These are phyloP conservation scores for Talaromyces stipitatus DNA, from an alignment of 495 filamentous ascomycete species.

Conservation along the genomic window DNA sequence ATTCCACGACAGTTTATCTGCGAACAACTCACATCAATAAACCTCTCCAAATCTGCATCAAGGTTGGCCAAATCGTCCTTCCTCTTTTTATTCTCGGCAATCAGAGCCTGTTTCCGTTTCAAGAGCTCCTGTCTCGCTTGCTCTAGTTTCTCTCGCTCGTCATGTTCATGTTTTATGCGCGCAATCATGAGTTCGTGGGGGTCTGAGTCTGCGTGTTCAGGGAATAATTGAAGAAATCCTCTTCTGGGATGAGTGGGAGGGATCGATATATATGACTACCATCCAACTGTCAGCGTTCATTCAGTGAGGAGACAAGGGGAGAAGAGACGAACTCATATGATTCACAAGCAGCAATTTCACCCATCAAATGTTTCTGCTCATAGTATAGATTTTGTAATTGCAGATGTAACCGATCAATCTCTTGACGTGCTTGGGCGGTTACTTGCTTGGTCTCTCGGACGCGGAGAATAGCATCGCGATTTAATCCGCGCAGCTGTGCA, in stretches of 20 bases:
- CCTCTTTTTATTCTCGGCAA: slow-evolving; percentile 89
- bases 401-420: slow-evolving; percentile 86
- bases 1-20: background rate
- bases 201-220: slow-evolving; percentile 60
- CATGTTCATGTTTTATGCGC: slow-evolving; percentile 84
- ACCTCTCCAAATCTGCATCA: slow-evolving; percentile 84
- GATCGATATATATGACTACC: slow-evolving; percentile 77
- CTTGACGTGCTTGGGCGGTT: slow-evolving; percentile 80
- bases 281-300: slow-evolving; percentile 5
- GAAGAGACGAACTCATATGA: slow-evolving; percentile 70
- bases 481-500: slow-evolving; percentile 71
- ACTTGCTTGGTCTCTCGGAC: slow-evolving; percentile 80
- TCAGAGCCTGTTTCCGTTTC: slow-evolving; percentile 84
- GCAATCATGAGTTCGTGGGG: slow-evolving; percentile 82
- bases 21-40: slow-evolving; percentile 54
- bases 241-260: slow-evolving; percentile 74
- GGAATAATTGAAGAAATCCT: slow-evolving; percentile 76
- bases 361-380: slow-evolving; percentile 82
- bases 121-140: slow-evolving; percentile 77
- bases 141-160: slow-evolving; percentile 78
- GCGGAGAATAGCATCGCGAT: slow-evolving; percentile 70
- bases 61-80: slow-evolving; percentile 87
- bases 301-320: background rate
- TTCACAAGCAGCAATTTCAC: slow-evolving; percentile 87
- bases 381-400: slow-evolving; percentile 95